Conservation (phyloP, 192 early-diverging fungal species). For the Entrophospora sp. region DNA sequence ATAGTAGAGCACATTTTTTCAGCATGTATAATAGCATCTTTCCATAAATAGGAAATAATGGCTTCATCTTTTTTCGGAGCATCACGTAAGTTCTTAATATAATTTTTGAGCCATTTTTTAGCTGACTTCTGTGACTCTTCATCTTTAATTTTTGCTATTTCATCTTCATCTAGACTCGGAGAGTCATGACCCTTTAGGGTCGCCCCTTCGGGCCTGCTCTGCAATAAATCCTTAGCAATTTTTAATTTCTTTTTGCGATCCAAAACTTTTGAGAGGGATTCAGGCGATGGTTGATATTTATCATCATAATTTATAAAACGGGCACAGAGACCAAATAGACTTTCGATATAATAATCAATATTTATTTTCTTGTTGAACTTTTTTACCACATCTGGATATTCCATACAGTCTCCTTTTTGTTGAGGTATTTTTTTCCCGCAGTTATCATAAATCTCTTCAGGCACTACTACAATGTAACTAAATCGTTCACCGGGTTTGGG, state of each 20-base stretch:
- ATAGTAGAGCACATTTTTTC: not conserved
- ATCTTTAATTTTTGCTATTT: not conserved
- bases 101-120: not conserved
- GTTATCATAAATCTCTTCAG: too few species aligned
- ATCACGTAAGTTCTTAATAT: slow-evolving; percentile 10
- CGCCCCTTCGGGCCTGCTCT: too few species aligned
- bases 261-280: too few species aligned
- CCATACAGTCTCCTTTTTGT: not conserved
- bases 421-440: not conserved
- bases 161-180: not conserved
- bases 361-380: not conserved
- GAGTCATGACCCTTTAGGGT: too few species aligned
- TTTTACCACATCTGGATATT: not conserved
- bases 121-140: not conserved
- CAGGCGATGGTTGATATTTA: too few species aligned
- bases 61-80: slow-evolving; percentile 8
- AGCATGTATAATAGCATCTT: not conserved
- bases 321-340: too few species aligned
- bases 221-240: too few species aligned
- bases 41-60: slow-evolving; percentile 2
- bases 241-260: not conserved
- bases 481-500: not conserved
- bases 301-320: not conserved
- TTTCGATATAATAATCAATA: not conserved
- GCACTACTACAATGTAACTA: not conserved